Percentiles rank a stretch among this genome's conserved stretches.
Evolutionary conservation across 768 basidiomycete genomes (phyloP).

Genomic region (Rhizopogon rudus): DNA sequence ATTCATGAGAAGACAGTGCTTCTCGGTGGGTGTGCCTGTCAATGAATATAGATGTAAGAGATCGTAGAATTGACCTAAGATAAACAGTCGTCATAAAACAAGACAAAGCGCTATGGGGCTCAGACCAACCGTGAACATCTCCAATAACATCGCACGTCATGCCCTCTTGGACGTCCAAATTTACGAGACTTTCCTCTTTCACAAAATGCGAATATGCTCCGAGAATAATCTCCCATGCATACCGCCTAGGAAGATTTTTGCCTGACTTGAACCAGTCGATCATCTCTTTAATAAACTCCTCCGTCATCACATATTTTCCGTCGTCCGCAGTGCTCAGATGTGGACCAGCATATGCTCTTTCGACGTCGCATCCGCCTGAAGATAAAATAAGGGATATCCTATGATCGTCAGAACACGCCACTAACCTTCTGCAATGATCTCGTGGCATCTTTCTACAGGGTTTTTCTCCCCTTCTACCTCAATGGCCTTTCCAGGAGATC

Average conservation of each 20-base stretch:
- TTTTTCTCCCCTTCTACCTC: conserved; percentile 87
- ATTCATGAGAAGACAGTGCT: conserved; percentile 87
- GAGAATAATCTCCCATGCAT: conserved; percentile 94
- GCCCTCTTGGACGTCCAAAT: conserved; percentile 69
- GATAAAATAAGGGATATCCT: conserved; percentile 4
- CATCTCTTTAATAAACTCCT: conserved; percentile 80
- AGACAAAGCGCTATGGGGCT: neutral
- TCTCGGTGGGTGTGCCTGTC: conserved; percentile 79
- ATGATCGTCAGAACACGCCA: neutral
- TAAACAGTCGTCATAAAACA: conserved; percentile 1
- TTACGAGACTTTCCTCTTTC: conserved; percentile 78
- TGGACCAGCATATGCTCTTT: conserved; percentile 72
- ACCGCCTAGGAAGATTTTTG: conserved; percentile 85
- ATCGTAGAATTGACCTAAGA: conserved; percentile 90
- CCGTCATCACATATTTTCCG: conserved; percentile 68
- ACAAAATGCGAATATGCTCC: conserved; percentile 75
- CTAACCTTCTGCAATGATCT: conserved; percentile 76
- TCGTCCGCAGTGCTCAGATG: conserved; percentile 52
- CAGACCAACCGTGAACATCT: conserved; percentile 78
- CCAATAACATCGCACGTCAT: conserved; percentile 91
- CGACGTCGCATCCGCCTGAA: conserved; percentile 74
- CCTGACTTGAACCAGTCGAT: conserved; percentile 91
- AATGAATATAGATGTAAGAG: conserved; percentile 81
- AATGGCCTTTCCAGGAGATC: conserved; percentile 59
- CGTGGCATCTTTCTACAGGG: conserved; percentile 66